phyloP scores from a whole-genome alignment of 73 alveolate species.

The Paramecium sonneborni region DNA sequence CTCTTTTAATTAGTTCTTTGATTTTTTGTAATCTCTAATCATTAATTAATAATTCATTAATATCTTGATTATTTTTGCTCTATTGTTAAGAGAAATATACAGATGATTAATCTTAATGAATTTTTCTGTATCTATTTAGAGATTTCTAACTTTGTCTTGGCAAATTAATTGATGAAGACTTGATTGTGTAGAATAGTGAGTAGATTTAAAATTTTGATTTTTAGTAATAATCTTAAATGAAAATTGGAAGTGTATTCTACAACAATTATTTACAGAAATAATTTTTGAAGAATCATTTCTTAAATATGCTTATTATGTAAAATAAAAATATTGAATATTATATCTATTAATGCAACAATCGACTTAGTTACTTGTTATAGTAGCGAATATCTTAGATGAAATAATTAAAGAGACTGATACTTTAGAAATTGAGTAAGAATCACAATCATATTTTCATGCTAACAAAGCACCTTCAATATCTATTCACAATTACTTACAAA shows the following conservation, averaged over 20 bases:
- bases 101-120: neutral
- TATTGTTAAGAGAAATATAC: neutral
- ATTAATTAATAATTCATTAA: neutral
- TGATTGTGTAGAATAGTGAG: no score
- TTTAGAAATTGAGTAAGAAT: neutral
- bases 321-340: neutral
- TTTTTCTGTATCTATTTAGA: neutral
- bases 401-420: neutral
- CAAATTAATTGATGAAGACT: no score
- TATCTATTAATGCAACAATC: constrained; percentile 20
- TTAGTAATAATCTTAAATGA: neutral
- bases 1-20: neutral
- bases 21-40: constrained; percentile 3
- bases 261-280: neutral
- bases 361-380: neutral
- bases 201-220: neutral
- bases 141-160: neutral
- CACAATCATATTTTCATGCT: constrained; percentile 35
- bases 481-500: constrained; percentile 66
- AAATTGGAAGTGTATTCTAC: neutral
- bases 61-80: neutral
- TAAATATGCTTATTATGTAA: neutral
- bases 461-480: constrained; percentile 74
- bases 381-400: constrained; percentile 4
- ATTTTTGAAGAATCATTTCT: neutral